phyloP scores from a whole-genome alignment of 345 rosid species.

The Rhizophora apiculata region DNA sequence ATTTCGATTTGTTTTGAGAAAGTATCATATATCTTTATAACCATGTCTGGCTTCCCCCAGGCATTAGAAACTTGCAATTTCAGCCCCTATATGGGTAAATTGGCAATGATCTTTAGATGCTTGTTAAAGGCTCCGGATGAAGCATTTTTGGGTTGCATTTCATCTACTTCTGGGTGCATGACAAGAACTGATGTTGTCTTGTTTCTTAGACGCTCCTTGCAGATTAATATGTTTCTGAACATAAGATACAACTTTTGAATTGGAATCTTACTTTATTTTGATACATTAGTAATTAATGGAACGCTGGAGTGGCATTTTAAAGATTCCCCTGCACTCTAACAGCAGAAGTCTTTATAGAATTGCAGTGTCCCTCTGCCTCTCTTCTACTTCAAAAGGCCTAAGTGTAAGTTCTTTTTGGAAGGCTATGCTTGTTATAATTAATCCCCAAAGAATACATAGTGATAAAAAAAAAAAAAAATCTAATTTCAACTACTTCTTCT shows the following conservation, averaged over 20 bases:
- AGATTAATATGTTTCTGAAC: too few species aligned
- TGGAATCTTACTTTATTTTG: background rate
- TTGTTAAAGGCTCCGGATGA: slow-evolving; percentile 5
- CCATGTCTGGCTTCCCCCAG: too few species aligned
- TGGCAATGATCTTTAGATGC: background rate
- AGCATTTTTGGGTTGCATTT: background rate
- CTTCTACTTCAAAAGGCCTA: slow-evolving; percentile 36
- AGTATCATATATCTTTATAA: too few species aligned
- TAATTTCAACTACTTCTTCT: background rate
- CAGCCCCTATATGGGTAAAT: too few species aligned
- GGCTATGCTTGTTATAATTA: background rate
- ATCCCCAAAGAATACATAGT: too few species aligned
- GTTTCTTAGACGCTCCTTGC: background rate
- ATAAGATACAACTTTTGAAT: background rate
- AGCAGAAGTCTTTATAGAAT: slow-evolving; percentile 41
- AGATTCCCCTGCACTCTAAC: slow-evolving; percentile 43
- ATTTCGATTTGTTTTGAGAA: too few species aligned
- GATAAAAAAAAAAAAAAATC: too few species aligned
- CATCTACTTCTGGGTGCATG: background rate
- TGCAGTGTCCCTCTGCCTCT: slow-evolving; percentile 68
- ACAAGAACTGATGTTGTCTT: background rate
- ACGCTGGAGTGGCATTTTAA: slow-evolving; percentile 59
- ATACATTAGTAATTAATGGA: slow-evolving; percentile 39
- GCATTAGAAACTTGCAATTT: too few species aligned
- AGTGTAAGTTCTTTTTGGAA: slow-evolving; percentile 29